Evolutionary conservation across 805 yeast genomes (phyloP), one percentile per base, ranked within the genome.

Genomic region (Suhomyces kilbournensis): DNA sequence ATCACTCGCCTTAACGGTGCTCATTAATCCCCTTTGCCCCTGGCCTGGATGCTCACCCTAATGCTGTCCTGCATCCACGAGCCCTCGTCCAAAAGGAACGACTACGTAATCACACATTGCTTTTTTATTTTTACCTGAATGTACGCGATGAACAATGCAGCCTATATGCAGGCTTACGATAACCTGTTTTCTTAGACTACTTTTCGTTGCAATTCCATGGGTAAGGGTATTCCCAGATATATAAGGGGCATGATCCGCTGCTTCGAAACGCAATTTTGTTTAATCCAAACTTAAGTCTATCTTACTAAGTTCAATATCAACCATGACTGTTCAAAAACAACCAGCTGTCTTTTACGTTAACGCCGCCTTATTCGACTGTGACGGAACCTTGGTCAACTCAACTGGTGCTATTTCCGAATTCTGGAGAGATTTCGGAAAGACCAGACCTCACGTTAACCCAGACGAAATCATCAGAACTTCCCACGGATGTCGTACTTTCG

Each of bases 401-500:
- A 89, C 92, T 54, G 84, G 83, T 51, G 90, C 94, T 53, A 88
- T 89, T 56, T 90, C 88, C 64, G 86, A 83, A 63, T 83, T 88
- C 74, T 90, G 96, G 96, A 81, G 80, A 62, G 85, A 83, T 54
- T 80, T 87, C 64, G 88, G 87, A 58, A 76, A 77, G 62, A 77
- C 81, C 63, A 81, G 86, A 70, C 83, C 90, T 55, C 81, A 80
- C 64, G 84, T 86, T 52, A 82, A 84, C 68, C 82, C 88, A 15
- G 84, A 82, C 57, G 83, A 85, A 61, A 86, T 88, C 51, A 82
- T 87, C 66, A 80, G 83, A 68, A 81, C 85, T 50, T 80, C 87
- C 34, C 96, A 90, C 71, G 96, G 96, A 40, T 84, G 89, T 67
- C 81, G 96, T 70, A 88, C 96, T 32, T 81, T 81, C 60, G 96